Evolutionary conservation across 768 basidiomycete genomes (phyloP).

Genomic region (Porpolomopsis calyptriformis): DNA sequence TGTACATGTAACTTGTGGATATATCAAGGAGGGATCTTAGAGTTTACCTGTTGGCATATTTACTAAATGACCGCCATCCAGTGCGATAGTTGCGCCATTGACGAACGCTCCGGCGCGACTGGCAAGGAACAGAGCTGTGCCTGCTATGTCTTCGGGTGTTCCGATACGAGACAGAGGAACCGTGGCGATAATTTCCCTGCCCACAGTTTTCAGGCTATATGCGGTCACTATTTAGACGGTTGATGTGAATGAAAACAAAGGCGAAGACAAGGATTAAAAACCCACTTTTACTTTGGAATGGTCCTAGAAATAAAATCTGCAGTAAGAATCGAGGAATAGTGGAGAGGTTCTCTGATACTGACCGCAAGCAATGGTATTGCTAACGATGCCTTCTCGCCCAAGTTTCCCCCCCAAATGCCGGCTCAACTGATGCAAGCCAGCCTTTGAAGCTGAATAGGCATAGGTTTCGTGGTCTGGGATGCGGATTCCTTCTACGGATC

Average conservation of each 20-base stretch:
- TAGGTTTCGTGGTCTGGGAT: conserved; percentile 52
- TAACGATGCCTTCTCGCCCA: conserved; percentile 45
- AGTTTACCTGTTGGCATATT: conserved; percentile 26
- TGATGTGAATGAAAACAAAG: conserved; percentile 1
- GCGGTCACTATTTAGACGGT: conserved; percentile 37
- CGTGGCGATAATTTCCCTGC: conserved; percentile 31
- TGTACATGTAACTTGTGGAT: not conserved
- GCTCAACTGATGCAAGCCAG: conserved; percentile 48
- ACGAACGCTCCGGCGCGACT: conserved; percentile 52
- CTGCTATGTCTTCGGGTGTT: conserved; percentile 53
- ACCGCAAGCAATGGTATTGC: conserved; percentile 56
- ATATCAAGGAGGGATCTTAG: conserved; percentile 7
- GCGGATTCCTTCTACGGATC: conserved; percentile 45
- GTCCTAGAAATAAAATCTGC: conserved; percentile 6
- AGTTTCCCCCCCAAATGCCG: conserved; percentile 46
- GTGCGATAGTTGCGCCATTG: conserved; percentile 49
- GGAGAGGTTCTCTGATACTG: too few relatives aligned
- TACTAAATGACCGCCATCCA: conserved; percentile 52
- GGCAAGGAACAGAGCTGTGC: conserved; percentile 50
- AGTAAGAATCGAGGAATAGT: too few relatives aligned
- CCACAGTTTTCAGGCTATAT: conserved; percentile 34
- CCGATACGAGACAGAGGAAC: conserved; percentile 49
- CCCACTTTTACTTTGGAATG: conserved; percentile 34
- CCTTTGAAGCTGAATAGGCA: conserved; percentile 58
- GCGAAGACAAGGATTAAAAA: not conserved